Evolutionary conservation across 805 yeast genomes (phyloP), one percentile per base, ranked within the genome.

Genomic region (Wilhelminamyces savonicus): DNA sequence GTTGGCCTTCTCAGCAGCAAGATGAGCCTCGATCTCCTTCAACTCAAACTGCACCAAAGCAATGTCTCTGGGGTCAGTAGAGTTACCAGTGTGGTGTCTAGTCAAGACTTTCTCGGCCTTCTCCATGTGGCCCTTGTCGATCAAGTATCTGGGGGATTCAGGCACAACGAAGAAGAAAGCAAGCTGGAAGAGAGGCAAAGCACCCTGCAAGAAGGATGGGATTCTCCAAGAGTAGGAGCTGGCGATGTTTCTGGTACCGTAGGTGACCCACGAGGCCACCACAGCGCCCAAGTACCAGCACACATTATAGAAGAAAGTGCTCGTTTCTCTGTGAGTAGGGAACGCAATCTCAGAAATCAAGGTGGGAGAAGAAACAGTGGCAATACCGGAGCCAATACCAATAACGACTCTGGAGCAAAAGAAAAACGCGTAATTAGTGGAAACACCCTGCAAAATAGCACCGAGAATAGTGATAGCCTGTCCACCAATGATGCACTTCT

Each of bases 271-370:
- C 16, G 74, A 70, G 6, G 77, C 71, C 27, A 72, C 46, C 32
- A 70, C 45, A n/a, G 75, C 74, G 26, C 78, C 78, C 22, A 69
- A 42, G 40, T 67, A 70, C 76, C 75, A 71, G 36, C 65, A 62
- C 13, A 66, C 59, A 47, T 72, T 73, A 52, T 61, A 73, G 32
- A 63, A 51, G n/a, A 73, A 58, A 3, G 46, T 48, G 13, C 34
- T 20, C 3, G 37, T 32, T 14, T 43, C 42, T 41, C 58, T 44
- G 35, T 37, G 51, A n/a, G 50, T 44, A 14, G 78, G 78, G 40
- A 54, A 72, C 2, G 76, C 50, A 13, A 71, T 37, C 41, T 74
- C 79, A 4, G 76, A 59, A 26, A 72, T 58, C 44, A 71, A 52
- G 8, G 71, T 37, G n/a, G 78, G 75, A 15, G 71, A 54, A 7